Evolutionary conservation across 2,329 filamentous ascomycete species (phyloP).

Genomic region (Penicillium vulpinum): DNA sequence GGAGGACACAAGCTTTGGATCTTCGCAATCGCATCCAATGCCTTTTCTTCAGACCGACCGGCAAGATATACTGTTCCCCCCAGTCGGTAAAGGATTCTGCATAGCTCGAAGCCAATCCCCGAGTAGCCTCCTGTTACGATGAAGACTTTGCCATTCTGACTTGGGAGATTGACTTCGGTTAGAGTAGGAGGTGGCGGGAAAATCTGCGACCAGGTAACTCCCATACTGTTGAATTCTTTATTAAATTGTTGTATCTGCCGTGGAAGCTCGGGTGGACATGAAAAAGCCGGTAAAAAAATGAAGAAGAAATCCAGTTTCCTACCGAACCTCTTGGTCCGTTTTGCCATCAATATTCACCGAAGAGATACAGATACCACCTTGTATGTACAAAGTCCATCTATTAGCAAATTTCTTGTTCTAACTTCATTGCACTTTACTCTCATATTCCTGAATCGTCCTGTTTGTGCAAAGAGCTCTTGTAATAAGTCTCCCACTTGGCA

Average conservation of each 20-base stretch:
- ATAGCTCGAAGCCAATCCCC: conserved; percentile 27
- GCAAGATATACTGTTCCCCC: conserved; percentile 30
- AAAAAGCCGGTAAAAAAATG: not conserved
- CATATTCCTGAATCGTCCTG: not conserved
- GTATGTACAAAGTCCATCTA: not conserved
- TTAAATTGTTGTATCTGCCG: not conserved
- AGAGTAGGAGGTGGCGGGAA: conserved; percentile 22
- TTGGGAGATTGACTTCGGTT: conserved; percentile 23
- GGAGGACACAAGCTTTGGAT: conserved; percentile 20
- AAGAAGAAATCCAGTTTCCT: not conserved
- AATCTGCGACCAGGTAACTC: conserved; percentile 19
- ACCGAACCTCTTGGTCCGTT: not conserved
- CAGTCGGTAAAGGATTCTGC: conserved; percentile 23
- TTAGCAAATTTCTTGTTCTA: not conserved
- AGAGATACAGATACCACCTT: not conserved
- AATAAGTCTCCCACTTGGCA: not conserved
- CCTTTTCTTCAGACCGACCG: conserved; percentile 29
- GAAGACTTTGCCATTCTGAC: conserved; percentile 27
- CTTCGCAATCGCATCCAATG: conserved; percentile 33
- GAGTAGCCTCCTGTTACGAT: conserved; percentile 29
- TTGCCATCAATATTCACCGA: not conserved
- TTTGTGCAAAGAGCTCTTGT: not conserved
- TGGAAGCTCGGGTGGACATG: not conserved
- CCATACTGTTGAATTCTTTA: conserved; percentile 7
- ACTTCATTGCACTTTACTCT: not conserved